A percentile compares a stretch with the other conserved stretches of the same genome.
phyloP scores from a whole-genome alignment of 1,284 basidiomycete species.

The Leucoagaricus sp. region DNA sequence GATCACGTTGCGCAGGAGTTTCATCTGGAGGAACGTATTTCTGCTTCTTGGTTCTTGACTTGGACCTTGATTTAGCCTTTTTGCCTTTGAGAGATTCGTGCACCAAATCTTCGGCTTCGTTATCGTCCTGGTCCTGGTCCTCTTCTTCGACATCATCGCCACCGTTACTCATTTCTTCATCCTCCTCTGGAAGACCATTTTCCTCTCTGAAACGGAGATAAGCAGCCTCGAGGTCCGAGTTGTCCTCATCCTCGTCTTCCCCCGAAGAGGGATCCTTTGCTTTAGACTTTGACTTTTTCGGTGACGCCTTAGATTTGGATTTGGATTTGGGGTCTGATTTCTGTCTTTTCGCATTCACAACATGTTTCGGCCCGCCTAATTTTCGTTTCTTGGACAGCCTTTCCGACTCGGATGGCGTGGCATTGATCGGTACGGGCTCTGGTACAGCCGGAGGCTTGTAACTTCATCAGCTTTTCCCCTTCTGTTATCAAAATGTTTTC shows the following conservation, averaged over 20 bases:
- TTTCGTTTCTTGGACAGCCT: constrained; percentile 12
- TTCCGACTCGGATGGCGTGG: constrained; percentile 1
- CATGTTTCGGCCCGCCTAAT: constrained; percentile 4
- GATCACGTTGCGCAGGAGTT: constrained; percentile 69
- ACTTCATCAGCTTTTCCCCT: not conserved
- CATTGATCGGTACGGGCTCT: constrained; percentile 17
- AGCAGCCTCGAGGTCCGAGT: constrained; percentile 34
- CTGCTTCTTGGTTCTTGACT: constrained; percentile 25
- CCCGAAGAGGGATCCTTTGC: constrained; percentile 22
- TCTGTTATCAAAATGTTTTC: not conserved
- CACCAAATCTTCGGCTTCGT: constrained; percentile 41
- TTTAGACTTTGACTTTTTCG: constrained; percentile 15
- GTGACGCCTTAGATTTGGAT: constrained; percentile 6
- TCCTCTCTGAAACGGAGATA: constrained; percentile 21
- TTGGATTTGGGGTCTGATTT: constrained; percentile 20
- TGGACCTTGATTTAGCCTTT: constrained; percentile 17
- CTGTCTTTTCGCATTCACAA: constrained; percentile 10
- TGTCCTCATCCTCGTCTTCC: constrained; percentile 34
- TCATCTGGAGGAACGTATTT: constrained; percentile 65
- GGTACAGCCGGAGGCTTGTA: constrained; percentile 7
- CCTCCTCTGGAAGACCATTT: not conserved
- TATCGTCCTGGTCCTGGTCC: too few species aligned
- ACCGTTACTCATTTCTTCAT: not conserved
- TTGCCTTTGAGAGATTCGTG: constrained; percentile 46
- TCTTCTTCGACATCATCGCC: constrained; percentile 21